Evolutionary conservation across 2,329 filamentous ascomycete genomes (phyloP).

Genomic region (Chaetomiaceae sp.): DNA sequence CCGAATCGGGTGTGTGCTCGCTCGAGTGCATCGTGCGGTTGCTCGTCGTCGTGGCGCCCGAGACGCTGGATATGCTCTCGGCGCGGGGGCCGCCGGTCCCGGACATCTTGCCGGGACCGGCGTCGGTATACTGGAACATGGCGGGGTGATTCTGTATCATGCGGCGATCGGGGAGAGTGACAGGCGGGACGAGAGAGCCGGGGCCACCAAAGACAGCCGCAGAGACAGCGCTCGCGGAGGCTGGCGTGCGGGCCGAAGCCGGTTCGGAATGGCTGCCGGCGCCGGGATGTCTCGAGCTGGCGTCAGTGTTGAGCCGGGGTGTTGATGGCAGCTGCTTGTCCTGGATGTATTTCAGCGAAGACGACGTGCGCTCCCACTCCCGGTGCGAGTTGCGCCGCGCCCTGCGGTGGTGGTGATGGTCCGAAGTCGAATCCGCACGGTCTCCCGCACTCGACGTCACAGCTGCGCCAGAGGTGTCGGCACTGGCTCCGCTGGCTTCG

Average conservation of each 20-base stretch:
- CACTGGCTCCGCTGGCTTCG: slow-evolving; percentile 12
- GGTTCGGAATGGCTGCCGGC: slow-evolving; percentile 24
- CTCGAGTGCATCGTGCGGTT: slow-evolving; percentile 46
- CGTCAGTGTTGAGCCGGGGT: slow-evolving; percentile 25
- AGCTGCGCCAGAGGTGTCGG: slow-evolving; percentile 8
- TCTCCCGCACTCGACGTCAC: slow-evolving; percentile 6
- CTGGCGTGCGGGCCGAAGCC: slow-evolving; percentile 23
- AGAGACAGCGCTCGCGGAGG: slow-evolving; percentile 18
- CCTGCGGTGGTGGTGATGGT: slow-evolving; percentile 6
- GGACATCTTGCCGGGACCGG: slow-evolving; percentile 17
- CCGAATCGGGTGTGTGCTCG: slow-evolving; percentile 41
- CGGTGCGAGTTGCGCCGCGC: slow-evolving; percentile 14
- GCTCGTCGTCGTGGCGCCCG: slow-evolving; percentile 40
- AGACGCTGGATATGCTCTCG: slow-evolving; percentile 46
- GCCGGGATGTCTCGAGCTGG: slow-evolving; percentile 9
- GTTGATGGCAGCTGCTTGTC: slow-evolving; percentile 31
- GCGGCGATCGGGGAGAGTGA: slow-evolving; percentile 22
- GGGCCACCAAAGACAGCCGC: slow-evolving; percentile 10
- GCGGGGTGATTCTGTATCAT: slow-evolving; percentile 34
- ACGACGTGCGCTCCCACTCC: slow-evolving; percentile 24
- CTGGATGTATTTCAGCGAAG: slow-evolving; percentile 23
- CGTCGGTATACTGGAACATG: slow-evolving; percentile 30
- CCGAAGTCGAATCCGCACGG: not conserved
- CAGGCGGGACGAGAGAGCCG: slow-evolving; percentile 4
- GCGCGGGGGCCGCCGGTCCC: slow-evolving; percentile 32